Percentiles rank a stretch among this genome's conserved stretches.
These are phyloP conservation scores for Areca catechu DNA, from an alignment of 176 grass and related monocot species.

Conservation along the genomic window DNA sequence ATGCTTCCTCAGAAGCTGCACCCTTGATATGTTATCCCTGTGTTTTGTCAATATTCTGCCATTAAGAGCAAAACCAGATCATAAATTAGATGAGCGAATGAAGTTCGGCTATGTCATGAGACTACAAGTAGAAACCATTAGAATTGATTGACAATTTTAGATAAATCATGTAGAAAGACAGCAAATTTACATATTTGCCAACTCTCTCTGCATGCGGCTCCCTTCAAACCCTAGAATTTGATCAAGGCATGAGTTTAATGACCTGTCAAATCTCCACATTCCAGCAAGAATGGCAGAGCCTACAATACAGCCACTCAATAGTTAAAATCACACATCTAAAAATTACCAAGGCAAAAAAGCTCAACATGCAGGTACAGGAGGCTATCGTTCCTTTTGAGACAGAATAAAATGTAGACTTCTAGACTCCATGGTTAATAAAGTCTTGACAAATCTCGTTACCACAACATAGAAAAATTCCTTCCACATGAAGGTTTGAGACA, in stretches of 20 bases:
- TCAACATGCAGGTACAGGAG: no score
- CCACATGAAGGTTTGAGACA: no score
- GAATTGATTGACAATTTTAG: not conserved
- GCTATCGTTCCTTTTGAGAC: no score
- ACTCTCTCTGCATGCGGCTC: conserved; percentile 29
- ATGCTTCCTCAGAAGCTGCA: conserved; percentile 40
- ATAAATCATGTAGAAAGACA: no score
- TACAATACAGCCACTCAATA: conserved; percentile 13
- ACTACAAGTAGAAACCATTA: not conserved
- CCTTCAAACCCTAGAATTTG: conserved; percentile 23
- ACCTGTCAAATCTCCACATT: conserved; percentile 23
- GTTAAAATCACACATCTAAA: not conserved
- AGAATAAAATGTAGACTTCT: no score
- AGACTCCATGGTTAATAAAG: no score
- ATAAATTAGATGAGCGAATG: not conserved
- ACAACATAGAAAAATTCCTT: no score
- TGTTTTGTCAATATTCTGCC: conserved; percentile 56
- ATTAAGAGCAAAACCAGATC: not conserved
- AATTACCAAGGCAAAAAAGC: no score
- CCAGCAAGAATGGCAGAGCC: conserved; percentile 14
- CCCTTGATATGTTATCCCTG: conserved; percentile 29
- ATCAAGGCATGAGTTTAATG: conserved; percentile 14
- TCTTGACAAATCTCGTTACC: no score
- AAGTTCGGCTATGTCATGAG: no score
- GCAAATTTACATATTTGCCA: conserved; percentile 31